phyloP scores from a whole-genome alignment of 2,329 filamentous ascomycete genomes.

The Epichloe glyceriae region DNA sequence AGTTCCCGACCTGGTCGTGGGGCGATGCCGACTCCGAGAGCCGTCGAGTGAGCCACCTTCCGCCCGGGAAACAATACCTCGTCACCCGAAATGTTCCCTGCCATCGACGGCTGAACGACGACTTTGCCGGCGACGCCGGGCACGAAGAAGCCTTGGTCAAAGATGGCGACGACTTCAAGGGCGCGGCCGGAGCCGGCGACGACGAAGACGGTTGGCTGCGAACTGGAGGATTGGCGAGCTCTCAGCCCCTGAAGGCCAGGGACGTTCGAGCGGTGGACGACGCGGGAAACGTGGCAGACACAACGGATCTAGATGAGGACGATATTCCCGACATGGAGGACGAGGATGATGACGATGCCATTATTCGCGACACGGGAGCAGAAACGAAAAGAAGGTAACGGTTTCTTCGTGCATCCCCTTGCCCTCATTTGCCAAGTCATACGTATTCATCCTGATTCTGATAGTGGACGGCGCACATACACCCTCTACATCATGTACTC shows the following conservation, averaged over 20 bases:
- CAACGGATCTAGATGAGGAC: conserved; percentile 54
- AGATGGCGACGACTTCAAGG: conserved; percentile 55
- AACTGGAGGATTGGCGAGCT: conserved; percentile 66
- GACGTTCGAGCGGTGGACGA: conserved; percentile 86
- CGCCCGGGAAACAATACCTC: conserved; percentile 84
- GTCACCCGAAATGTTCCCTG: conserved; percentile 92
- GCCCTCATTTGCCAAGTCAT: not conserved
- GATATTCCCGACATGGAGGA: conserved; percentile 99
- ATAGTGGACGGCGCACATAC: conserved; percentile 81
- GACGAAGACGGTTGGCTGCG: conserved; percentile 86
- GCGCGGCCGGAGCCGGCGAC: conserved; percentile 32
- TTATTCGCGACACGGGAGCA: conserved; percentile 62
- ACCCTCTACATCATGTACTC: conserved; percentile 98
- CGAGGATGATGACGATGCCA: conserved; percentile 92
- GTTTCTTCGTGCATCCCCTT: not conserved
- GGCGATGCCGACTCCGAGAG: conserved; percentile 70
- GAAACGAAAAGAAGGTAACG: conserved; percentile 34
- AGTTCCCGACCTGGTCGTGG: conserved; percentile 98
- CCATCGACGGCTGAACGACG: conserved; percentile 78
- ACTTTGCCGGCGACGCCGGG: conserved; percentile 80
- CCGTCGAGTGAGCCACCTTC: conserved; percentile 70
- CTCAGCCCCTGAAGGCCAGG: conserved; percentile 60
- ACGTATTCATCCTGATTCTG: not conserved
- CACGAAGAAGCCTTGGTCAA: conserved; percentile 77
- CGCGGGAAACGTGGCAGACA: conserved; percentile 70